Percentiles rank a stretch among this genome's conserved stretches.
Evolutionary conservation across 371 early-diverging fungal species (phyloP).

Genomic region (Mucor plumbeus): DNA sequence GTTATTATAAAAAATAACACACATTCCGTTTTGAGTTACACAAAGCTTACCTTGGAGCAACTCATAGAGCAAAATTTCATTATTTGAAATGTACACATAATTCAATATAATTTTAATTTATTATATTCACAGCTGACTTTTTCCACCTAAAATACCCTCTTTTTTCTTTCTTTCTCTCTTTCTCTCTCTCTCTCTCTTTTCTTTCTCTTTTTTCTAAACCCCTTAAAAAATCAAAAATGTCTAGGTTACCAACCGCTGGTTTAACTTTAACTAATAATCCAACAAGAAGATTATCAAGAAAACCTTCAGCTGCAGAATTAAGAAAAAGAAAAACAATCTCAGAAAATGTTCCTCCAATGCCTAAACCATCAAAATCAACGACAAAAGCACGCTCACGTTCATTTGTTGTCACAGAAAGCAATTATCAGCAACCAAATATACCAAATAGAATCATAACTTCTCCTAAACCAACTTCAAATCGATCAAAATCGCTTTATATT

Average conservation of each 20-base stretch:
- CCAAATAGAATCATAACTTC: conserved; percentile 15
- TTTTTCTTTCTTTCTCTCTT: neutral
- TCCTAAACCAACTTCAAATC: conserved; percentile 7
- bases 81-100: too few relatives aligned
- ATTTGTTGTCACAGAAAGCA: conserved; percentile 6
- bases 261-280: conserved; percentile 10
- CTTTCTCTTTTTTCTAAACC: conserved; percentile 6
- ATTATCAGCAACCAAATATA: conserved; percentile 7
- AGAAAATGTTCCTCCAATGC: conserved; percentile 27
- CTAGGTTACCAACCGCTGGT: conserved; percentile 31
- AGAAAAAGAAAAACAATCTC: conserved; percentile 29
- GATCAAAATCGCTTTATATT: conserved; percentile 25
- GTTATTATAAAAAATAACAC: neutral
- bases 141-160: neutral
- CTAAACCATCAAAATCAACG: conserved; percentile 21
- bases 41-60: neutral
- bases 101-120: conserved; percentile 2
- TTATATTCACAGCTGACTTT: conserved; percentile 7
- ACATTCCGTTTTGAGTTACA: conserved; percentile 3
- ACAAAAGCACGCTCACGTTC: conserved; percentile 31
- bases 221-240: conserved; percentile 21
- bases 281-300: conserved; percentile 19
- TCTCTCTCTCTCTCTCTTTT: conserved; percentile 1
- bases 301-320: conserved; percentile 25
- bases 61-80: too few relatives aligned